These are phyloP conservation scores for Gastrolobium villosum DNA, from an alignment of 306 rosid genomes.

Conservation along the genomic window DNA sequence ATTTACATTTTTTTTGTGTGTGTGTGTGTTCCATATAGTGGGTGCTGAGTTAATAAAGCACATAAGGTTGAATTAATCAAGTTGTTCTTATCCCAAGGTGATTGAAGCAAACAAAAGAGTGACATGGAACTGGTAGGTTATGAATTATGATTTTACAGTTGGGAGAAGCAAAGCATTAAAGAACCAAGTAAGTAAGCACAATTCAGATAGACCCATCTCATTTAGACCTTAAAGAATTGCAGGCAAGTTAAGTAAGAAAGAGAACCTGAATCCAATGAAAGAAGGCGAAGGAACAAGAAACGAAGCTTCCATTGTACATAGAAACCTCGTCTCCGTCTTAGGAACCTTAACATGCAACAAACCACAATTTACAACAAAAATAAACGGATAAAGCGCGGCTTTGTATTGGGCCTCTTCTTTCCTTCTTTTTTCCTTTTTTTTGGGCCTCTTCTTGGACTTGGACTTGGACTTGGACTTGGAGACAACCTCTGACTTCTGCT, in stretches of 20 bases:
- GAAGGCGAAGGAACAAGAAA: slow-evolving; percentile 49
- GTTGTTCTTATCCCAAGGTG: neutral
- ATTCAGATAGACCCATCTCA: neutral
- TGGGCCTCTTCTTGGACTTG: neutral
- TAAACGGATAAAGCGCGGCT: slow-evolving; percentile 13
- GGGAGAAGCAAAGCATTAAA: neutral
- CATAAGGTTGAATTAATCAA: neutral
- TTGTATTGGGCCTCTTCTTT: neutral
- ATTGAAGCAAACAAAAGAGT: slow-evolving; percentile 15
- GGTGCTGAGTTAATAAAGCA: neutral
- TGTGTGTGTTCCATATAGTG: neutral
- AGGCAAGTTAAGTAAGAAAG: slow-evolving; percentile 7
- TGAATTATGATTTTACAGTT: neutral
- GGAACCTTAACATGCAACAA: neutral
- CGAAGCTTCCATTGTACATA: slow-evolving; percentile 57
- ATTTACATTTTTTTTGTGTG: no score
- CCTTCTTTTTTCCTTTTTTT: neutral
- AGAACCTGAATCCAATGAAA: slow-evolving; percentile 50
- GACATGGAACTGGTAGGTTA: neutral
- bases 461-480: neutral
- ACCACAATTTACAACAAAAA: neutral
- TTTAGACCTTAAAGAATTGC: neutral
- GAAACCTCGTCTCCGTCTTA: slow-evolving; percentile 11
- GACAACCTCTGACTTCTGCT: neutral
- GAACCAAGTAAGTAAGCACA: neutral